Conservation (phyloP, 495 filamentous ascomycete species). For the Aspergillus saccharolyticus region DNA sequence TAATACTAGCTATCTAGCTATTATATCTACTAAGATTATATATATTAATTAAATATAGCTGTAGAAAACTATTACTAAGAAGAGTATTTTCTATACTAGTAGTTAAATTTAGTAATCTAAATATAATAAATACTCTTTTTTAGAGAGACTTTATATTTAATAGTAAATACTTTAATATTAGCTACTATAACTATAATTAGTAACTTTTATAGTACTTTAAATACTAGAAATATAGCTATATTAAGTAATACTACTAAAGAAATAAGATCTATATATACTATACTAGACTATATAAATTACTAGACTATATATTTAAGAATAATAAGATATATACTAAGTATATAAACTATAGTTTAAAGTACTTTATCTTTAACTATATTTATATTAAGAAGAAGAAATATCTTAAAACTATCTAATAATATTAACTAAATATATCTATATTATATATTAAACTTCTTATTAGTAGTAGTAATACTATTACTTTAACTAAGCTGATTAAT, state of each 20-base stretch:
- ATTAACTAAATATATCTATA: neutral
- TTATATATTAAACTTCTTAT: neutral
- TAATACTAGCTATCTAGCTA: neutral
- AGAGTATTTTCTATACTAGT: conserved; percentile 3
- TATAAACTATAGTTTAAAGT: neutral
- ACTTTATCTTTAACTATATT: neutral
- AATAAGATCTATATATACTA: neutral
- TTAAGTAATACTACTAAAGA: neutral
- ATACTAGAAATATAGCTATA: neutral
- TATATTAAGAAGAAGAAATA: neutral
- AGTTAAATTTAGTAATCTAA: neutral
- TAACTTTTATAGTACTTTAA: neutral
- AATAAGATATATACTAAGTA: neutral
- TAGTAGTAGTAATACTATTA: neutral
- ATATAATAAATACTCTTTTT: neutral
- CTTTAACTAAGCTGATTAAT: too few relatives aligned
- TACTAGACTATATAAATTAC: neutral
- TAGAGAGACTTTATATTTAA: neutral
- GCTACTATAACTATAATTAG: neutral
- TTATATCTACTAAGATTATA: neutral
- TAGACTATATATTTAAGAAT: neutral
- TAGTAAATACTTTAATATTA: neutral
- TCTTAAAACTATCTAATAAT: neutral
- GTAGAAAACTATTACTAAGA: neutral
- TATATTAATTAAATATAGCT: neutral